Percentiles rank a stretch among this genome's conserved stretches.
Conservation (phyloP, 2,329 filamentous ascomycete species). For the Xylariales sp. region DNA sequence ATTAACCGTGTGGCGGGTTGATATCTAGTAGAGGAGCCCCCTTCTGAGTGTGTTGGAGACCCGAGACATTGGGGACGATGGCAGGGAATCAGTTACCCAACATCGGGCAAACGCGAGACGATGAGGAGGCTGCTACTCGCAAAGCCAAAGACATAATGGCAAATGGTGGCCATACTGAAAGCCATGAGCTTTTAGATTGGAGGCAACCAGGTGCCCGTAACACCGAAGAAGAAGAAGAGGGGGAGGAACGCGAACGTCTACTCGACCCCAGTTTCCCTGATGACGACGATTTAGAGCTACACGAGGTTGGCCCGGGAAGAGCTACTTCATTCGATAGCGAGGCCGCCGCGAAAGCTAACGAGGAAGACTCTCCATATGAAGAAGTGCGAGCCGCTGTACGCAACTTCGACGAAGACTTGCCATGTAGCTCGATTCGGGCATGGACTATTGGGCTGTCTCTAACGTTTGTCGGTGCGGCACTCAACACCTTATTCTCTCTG, state of each 20-base stretch:
- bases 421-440: conserved; percentile 73
- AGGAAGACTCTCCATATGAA: conserved; percentile 71
- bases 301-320: conserved; percentile 39
- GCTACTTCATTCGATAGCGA: conserved; percentile 46
- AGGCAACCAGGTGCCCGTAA: conserved; percentile 53
- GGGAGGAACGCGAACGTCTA: conserved; percentile 68
- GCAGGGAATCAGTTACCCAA: neutral
- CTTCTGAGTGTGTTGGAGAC: neutral
- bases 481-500: conserved; percentile 73
- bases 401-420: conserved; percentile 73
- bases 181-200: conserved; percentile 33
- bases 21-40: neutral
- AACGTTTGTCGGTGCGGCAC: conserved; percentile 67
- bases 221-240: conserved; percentile 56
- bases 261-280: conserved; percentile 64
- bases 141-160: neutral
- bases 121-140: conserved; percentile 7
- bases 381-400: conserved; percentile 73
- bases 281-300: conserved; percentile 55
- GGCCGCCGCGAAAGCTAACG: conserved; percentile 51
- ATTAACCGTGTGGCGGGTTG: neutral
- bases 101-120: neutral
- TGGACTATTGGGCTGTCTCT: conserved; percentile 71
- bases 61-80: conserved; percentile 13
- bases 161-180: conserved; percentile 18